Percentiles rank a stretch among this genome's conserved stretches.
These are phyloP conservation scores for Lithospermum erythrorhizon DNA, from an alignment of 257 asterid species.

Conservation along the genomic window DNA sequence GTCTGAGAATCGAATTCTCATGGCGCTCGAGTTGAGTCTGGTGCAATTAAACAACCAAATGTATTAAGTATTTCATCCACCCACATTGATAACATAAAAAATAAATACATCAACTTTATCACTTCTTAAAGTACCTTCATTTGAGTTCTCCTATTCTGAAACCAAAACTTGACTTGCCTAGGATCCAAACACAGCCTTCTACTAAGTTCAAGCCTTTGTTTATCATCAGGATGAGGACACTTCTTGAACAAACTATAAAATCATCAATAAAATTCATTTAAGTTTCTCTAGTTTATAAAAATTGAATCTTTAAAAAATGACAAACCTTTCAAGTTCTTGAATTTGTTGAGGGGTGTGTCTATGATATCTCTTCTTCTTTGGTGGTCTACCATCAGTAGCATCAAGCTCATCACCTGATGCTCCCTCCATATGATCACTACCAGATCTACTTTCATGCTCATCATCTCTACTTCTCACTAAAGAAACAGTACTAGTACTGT, in stretches of 20 bases:
- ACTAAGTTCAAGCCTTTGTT: conserved; percentile 85
- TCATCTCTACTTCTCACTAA: conserved; percentile 72
- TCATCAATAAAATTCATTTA: too few species aligned
- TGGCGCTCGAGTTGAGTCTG: conserved; percentile 54
- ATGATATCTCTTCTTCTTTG: conserved; percentile 82
- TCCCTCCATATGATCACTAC: conserved; percentile 79
- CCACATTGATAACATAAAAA: background rate
- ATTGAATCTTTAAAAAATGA: background rate
- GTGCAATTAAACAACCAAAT: conserved; percentile 13
- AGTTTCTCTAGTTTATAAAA: background rate
- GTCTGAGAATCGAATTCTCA: conserved; percentile 41
- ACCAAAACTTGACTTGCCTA: conserved; percentile 92
- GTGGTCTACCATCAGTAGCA: conserved; percentile 53
- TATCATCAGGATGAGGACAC: conserved; percentile 98
- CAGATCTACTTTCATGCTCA: conserved; percentile 95
- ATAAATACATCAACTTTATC: background rate
- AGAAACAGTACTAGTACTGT: conserved; percentile 17
- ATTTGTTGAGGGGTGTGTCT: conserved; percentile 99
- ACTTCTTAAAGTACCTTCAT: conserved; percentile 53
- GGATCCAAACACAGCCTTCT: conserved; percentile 68
- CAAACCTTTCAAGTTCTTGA: conserved; percentile 87
- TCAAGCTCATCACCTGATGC: conserved; percentile 85
- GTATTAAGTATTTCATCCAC: background rate
- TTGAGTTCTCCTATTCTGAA: conserved; percentile 87
- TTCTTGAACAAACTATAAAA: conserved; percentile 64